Evolutionary conservation across 176 grass and related monocot species (phyloP).

Genomic region (Typha latifolia): DNA sequence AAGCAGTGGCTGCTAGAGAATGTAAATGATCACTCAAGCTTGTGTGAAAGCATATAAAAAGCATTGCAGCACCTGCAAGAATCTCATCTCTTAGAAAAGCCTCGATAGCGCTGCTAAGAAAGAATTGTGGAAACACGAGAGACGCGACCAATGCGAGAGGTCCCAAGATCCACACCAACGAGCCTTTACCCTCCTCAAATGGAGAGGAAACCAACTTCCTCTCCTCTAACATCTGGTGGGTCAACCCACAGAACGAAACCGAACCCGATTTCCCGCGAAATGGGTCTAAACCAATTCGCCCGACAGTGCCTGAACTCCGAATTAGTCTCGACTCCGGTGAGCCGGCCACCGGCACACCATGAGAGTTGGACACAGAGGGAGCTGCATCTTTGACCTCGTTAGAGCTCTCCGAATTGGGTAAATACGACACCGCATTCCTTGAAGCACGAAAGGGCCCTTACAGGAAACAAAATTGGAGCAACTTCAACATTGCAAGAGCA

Average conservation of each 20-base stretch:
- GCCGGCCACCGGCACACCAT: no score
- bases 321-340: no score
- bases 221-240: constrained; percentile 24
- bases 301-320: background rate
- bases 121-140: constrained; percentile 21
- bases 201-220: constrained; percentile 22
- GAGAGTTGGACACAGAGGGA: background rate
- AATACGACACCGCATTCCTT: background rate
- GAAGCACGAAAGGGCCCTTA: background rate
- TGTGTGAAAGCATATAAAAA: background rate
- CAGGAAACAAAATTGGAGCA: no score
- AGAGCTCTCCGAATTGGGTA: background rate
- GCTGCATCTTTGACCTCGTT: background rate
- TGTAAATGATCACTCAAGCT: background rate
- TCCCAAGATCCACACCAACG: constrained; percentile 12
- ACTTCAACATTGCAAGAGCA: no score
- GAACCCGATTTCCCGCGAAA: constrained; percentile 24
- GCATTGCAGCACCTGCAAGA: constrained; percentile 19
- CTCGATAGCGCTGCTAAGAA: constrained; percentile 15
- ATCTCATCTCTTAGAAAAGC: constrained; percentile 19
- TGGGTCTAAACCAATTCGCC: constrained; percentile 1
- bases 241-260: constrained; percentile 29
- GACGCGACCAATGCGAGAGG: constrained; percentile 18
- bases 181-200: constrained; percentile 19
- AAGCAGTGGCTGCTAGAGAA: background rate